phyloP scores from a whole-genome alignment of 2,329 filamentous ascomycete genomes.

The Plenodomus biglobosus region DNA sequence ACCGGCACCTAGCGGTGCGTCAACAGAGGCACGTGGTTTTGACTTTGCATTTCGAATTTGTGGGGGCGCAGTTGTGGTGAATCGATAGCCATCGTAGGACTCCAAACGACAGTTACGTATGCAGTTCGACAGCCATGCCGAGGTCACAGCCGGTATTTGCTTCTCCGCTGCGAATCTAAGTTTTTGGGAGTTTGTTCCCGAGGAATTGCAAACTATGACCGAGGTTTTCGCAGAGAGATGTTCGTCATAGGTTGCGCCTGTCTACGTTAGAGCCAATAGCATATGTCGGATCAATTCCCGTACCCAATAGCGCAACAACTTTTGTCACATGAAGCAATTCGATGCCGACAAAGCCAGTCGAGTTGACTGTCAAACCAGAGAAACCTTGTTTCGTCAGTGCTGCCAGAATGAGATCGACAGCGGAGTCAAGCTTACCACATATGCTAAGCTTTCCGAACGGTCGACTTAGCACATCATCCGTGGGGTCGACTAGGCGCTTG shows the following conservation, averaged over 20 bases:
- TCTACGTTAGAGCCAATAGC: slow-evolving; percentile 16
- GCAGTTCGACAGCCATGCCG: slow-evolving; percentile 83
- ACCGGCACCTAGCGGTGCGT: slow-evolving; percentile 22
- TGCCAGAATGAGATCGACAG: slow-evolving; percentile 4
- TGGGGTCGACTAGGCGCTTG: slow-evolving; percentile 70
- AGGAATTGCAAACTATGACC: slow-evolving; percentile 71
- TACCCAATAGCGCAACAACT: slow-evolving; percentile 70
- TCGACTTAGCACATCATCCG: slow-evolving; percentile 70
- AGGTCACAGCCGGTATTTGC: slow-evolving; percentile 76
- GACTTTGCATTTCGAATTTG: slow-evolving; percentile 16
- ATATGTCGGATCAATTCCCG: slow-evolving; percentile 16
- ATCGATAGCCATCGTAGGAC: slow-evolving; percentile 49
- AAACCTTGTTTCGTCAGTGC: slow-evolving; percentile 56
- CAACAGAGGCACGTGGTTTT: slow-evolving; percentile 15
- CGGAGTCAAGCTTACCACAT: slow-evolving; percentile 43
- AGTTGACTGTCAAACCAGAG: slow-evolving; percentile 69
- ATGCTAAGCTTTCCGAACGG: slow-evolving; percentile 75
- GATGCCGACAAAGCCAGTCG: slow-evolving; percentile 79
- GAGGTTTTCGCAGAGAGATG: slow-evolving; percentile 71
- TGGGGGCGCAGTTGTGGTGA: slow-evolving; percentile 19
- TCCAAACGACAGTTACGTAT: slow-evolving; percentile 58
- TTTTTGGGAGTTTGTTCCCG: slow-evolving; percentile 68
- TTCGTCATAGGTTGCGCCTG: slow-evolving; percentile 77
- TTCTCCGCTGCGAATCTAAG: slow-evolving; percentile 73
- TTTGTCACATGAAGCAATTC: slow-evolving; percentile 84